phyloP scores from a whole-genome alignment of 306 rosid species.

The Urtica urens region DNA sequence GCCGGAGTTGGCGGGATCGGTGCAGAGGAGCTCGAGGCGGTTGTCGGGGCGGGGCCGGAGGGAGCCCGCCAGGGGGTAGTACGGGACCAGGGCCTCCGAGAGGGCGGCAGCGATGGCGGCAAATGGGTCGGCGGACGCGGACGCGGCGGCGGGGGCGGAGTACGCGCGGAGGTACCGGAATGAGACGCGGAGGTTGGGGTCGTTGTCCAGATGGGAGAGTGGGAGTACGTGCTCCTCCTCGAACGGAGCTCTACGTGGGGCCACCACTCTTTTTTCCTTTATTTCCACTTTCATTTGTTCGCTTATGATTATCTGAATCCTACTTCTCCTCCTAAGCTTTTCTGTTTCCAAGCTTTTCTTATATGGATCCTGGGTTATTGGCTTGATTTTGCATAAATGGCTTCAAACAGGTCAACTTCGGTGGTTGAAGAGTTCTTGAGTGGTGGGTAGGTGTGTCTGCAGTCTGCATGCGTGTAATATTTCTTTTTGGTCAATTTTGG shows the following conservation, averaged over 20 bases:
- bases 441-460: too few species aligned
- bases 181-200: slow-evolving; percentile 52
- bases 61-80: slow-evolving; percentile 66
- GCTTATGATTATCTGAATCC: not conserved
- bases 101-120: slow-evolving; percentile 47
- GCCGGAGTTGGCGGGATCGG: slow-evolving; percentile 39
- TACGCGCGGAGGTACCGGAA: slow-evolving; percentile 86
- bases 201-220: slow-evolving; percentile 76
- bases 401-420: too few species aligned
- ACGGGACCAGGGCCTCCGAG: slow-evolving; percentile 46
- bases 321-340: too few species aligned
- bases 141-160: slow-evolving; percentile 10
- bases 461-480: too few species aligned
- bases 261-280: slow-evolving; percentile 23
- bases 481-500: too few species aligned
- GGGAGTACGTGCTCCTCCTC: slow-evolving; percentile 37
- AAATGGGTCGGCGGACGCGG: slow-evolving; percentile 30
- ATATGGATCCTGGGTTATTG: too few species aligned
- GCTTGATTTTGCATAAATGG: too few species aligned
- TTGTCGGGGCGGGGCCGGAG: slow-evolving; percentile 26
- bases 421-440: too few species aligned
- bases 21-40: slow-evolving; percentile 49
- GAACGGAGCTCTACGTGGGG: slow-evolving; percentile 47
- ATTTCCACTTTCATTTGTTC: slow-evolving; percentile 24
- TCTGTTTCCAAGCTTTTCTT: too few species aligned